Evolutionary conservation across 768 basidiomycete genomes (phyloP).

Genomic region (Naganishia friedmannii): DNA sequence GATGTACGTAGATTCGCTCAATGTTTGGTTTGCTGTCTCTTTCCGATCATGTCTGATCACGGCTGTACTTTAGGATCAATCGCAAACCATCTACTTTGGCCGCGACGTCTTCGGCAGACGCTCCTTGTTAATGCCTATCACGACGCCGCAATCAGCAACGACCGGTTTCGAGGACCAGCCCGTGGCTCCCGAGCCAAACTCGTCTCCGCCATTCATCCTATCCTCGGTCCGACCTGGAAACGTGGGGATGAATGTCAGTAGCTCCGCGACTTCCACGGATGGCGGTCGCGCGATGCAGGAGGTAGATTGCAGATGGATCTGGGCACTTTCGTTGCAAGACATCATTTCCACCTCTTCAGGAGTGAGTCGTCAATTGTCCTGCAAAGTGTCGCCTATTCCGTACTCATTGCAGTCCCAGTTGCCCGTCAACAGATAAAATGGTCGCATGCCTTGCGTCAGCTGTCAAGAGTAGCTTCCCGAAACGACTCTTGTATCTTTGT

Average conservation of each 20-base stretch:
- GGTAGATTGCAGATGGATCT: constrained; percentile 11
- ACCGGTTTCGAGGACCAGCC: neutral
- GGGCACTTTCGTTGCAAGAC: neutral
- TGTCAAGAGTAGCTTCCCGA: neutral
- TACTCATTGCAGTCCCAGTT: too few relatives aligned
- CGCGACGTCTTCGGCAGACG: constrained; percentile 48
- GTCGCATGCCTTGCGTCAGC: neutral
- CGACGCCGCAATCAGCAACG: neutral
- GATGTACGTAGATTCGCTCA: constrained; percentile 34
- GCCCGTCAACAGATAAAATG: neutral
- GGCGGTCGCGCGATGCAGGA: constrained; percentile 18
- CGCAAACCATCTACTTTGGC: constrained; percentile 38
- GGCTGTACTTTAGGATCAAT: constrained; percentile 27
- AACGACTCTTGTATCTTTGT: neutral
- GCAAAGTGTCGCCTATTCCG: too few relatives aligned
- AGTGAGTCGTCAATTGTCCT: neutral
- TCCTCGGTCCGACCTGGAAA: neutral
- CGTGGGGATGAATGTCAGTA: too few relatives aligned
- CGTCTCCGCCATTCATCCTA: too few relatives aligned
- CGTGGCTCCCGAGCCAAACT: neutral
- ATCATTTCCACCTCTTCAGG: neutral
- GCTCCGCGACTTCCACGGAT: too few relatives aligned
- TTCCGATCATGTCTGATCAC: neutral
- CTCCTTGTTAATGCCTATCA: constrained; percentile 39
- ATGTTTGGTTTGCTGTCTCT: neutral